Conservation (phyloP, 2,329 filamentous ascomycete species). For the Penicillium brevicompactum region DNA sequence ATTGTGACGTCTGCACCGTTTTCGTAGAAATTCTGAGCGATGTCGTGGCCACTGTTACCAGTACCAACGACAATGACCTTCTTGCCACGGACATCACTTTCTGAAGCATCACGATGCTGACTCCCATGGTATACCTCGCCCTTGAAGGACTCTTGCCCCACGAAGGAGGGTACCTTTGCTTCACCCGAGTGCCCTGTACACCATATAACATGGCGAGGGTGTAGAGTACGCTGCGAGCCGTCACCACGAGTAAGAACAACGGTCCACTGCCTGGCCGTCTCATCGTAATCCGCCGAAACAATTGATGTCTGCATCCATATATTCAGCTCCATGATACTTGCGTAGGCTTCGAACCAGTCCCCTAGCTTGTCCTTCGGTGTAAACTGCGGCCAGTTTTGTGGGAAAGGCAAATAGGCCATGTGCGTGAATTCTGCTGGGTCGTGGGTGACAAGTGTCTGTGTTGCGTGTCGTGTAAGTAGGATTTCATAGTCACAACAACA, state of each 20-base stretch:
- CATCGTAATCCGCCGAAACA: constrained; percentile 43
- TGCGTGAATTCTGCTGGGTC: constrained; percentile 45
- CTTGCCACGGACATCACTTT: constrained; percentile 42
- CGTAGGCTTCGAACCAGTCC: constrained; percentile 54
- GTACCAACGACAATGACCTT: constrained; percentile 53
- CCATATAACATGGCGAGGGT: constrained; percentile 51
- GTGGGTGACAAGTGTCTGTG: constrained; percentile 34
- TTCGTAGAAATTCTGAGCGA: constrained; percentile 54
- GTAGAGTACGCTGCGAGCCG: constrained; percentile 32
- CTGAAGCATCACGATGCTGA: constrained; percentile 45
- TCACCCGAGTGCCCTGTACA: constrained; percentile 51
- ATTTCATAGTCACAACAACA: neutral
- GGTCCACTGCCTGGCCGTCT: constrained; percentile 41
- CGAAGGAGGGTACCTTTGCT: constrained; percentile 45
- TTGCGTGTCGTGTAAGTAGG: neutral
- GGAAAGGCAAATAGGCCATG: constrained; percentile 44
- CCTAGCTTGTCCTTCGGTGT: constrained; percentile 52
- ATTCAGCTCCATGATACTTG: constrained; percentile 53
- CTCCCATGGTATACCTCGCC: constrained; percentile 50
- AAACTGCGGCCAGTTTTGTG: constrained; percentile 46
- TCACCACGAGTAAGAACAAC: constrained; percentile 34
- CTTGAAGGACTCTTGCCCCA: constrained; percentile 44
- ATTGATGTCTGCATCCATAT: constrained; percentile 47
- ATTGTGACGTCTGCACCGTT: constrained; percentile 56
- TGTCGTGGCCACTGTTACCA: constrained; percentile 54